These are phyloP conservation scores for Flaveria bidentis DNA, from an alignment of 129 eudicot species.

Conservation along the genomic window DNA sequence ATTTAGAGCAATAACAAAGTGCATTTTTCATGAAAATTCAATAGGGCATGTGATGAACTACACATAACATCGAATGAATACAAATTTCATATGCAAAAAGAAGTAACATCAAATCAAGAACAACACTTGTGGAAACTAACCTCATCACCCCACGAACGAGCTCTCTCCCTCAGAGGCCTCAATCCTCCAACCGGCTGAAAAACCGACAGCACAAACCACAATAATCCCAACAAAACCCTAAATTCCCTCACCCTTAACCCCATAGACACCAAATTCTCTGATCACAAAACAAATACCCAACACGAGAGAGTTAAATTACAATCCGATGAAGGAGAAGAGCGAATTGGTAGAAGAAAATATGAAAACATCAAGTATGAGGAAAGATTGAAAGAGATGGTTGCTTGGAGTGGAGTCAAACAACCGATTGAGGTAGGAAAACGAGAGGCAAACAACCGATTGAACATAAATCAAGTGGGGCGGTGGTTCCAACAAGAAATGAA, in stretches of 20 bases:
- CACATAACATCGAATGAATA: too few relatives aligned
- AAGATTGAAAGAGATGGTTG: constrained; percentile 37
- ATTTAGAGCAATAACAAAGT: too few relatives aligned
- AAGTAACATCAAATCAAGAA: too few relatives aligned
- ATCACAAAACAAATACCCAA: too few relatives aligned
- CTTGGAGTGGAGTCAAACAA: constrained; percentile 46
- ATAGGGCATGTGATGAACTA: too few relatives aligned
- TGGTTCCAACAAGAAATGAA: constrained; percentile 30
- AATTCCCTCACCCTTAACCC: constrained; percentile 35
- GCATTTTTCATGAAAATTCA: too few relatives aligned
- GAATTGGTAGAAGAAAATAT: background rate
- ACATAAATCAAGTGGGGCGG: background rate
- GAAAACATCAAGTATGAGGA: background rate
- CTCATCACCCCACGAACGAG: constrained; percentile 91
- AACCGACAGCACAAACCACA: constrained; percentile 35
- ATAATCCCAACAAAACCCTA: constrained; percentile 43
- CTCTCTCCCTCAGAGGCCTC: constrained; percentile 76
- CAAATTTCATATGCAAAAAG: too few relatives aligned
- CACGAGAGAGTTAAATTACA: constrained; percentile 26
- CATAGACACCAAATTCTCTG: constrained; percentile 20
- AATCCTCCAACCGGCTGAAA: constrained; percentile 54
- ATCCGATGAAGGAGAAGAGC: constrained; percentile 26
- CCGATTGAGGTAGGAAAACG: constrained; percentile 38
- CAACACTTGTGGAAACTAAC: constrained; percentile 35
- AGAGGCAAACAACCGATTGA: constrained; percentile 29